Evolutionary conservation across 2,329 filamentous ascomycete genomes (phyloP), one percentile per base, ranked within the genome.

Genomic region (Zalaria sp.): DNA sequence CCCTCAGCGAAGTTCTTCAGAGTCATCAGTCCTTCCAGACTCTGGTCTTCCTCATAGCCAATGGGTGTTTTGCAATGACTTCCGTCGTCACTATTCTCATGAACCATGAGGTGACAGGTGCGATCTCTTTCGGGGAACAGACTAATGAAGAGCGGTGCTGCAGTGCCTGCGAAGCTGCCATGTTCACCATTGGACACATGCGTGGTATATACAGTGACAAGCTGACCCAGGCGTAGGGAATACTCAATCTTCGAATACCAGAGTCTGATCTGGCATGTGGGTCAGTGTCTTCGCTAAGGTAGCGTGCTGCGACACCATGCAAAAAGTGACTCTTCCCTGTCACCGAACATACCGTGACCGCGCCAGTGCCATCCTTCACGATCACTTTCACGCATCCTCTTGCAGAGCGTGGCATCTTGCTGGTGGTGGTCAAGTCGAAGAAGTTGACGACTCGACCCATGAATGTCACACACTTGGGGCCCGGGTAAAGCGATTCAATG

Each of bases 361-460:
- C 67, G 3, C 66, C 74, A 0, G 64, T 68, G 35, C 72, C 64
- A 52, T 79, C 75, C 38, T 69, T 69, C n/a, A 79, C 52, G 28
- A 72, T 63, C 5, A 79, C 51, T 41, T 69, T 70, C 43, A 75
- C 57, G 51, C 66, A 72, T 9, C 71, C 69, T 46, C 65, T 64
- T 2, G 72, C 68, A 34, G 63, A 62, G 32, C 54, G 56, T 31
- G 66, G 61, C 34, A 57, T 61, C 46, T 63, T 67, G 43, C 58
- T 65, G 3, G 57, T 57, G 25, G 63, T 67, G 7, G 53, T 50
- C 5, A 64, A 56, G 27, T 71, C 61, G 38, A 59, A 68, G 46
- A 75, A 65, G 52, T 77, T 77, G 7, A 73, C 71, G 8, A 79
- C 54, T 27, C 75, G 62, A 1, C 75, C 75, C 31, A 61, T 65